phyloP scores from a whole-genome alignment of 108 stramenopile species.

The Conticribra weissflogii region DNA sequence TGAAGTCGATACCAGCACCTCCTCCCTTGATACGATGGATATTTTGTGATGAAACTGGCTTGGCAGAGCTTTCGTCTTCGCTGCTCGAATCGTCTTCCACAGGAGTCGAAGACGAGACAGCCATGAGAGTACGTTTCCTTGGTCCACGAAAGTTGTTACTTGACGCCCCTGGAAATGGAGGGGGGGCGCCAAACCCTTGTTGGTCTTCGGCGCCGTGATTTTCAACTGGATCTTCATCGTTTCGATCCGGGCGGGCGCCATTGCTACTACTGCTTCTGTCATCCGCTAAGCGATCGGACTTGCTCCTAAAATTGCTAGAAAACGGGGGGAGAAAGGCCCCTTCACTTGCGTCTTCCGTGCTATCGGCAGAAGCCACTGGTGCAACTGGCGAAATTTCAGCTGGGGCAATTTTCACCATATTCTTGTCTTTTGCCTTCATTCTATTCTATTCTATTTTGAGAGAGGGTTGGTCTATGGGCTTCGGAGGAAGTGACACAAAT shows the following conservation, averaged over 20 bases:
- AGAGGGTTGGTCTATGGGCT: no score
- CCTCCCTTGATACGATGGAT: conserved; percentile 31
- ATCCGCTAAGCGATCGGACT: background rate
- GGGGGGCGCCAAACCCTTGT: conserved; percentile 35
- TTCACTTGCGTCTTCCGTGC: no score
- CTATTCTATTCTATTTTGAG: no score
- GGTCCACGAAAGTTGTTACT: conserved; percentile 15
- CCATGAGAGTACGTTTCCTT: conserved; percentile 20
- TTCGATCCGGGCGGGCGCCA: background rate
- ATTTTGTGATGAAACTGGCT: conserved; percentile 10
- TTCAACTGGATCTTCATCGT: no score
- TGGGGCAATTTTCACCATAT: background rate
- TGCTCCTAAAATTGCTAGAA: conserved; percentile 6
- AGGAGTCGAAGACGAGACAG: conserved; percentile 19
- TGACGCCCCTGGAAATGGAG: conserved; percentile 26
- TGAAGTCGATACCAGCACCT: background rate
- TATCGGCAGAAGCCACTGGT: no score
- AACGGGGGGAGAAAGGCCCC: conserved; percentile 3
- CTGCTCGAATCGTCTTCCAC: conserved; percentile 10
- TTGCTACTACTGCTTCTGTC: background rate
- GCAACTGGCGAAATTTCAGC: background rate
- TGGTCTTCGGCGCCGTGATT: conserved; percentile 1
- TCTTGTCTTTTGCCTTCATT: background rate
- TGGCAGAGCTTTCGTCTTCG: conserved; percentile 1
- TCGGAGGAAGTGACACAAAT: no score